Conservation (phyloP, 1,284 basidiomycete species). For the Tilletia indica region DNA sequence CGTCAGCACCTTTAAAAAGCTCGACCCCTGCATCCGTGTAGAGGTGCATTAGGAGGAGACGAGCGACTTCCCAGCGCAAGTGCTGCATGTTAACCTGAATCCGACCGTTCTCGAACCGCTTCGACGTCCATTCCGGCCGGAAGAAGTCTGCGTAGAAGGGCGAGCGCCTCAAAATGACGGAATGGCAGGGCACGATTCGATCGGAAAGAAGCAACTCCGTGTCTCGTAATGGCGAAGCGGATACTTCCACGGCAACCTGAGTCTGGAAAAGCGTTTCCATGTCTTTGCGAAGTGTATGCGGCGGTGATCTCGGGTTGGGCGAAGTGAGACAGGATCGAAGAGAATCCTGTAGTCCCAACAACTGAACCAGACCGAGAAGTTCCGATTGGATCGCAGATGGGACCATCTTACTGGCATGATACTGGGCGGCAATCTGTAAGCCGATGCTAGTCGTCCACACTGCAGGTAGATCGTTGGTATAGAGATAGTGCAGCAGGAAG, state of each 20-base stretch:
- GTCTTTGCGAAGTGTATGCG: conserved; percentile 61
- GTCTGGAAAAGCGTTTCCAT: conserved; percentile 61
- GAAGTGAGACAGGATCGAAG: conserved; percentile 57
- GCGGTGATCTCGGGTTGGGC: conserved; percentile 56
- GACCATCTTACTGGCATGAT: conserved; percentile 66
- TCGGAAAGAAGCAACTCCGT: conserved; percentile 75
- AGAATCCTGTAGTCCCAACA: conserved; percentile 59
- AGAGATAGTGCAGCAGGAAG: conserved; percentile 79
- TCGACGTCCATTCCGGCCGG: conserved; percentile 73
- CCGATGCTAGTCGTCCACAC: conserved; percentile 80
- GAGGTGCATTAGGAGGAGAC: conserved; percentile 73
- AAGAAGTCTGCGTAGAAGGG: conserved; percentile 85
- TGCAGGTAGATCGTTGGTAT: conserved; percentile 77
- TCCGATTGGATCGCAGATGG: conserved; percentile 63
- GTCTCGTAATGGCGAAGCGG: conserved; percentile 61
- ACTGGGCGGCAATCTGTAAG: conserved; percentile 59
- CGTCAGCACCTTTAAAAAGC: conserved; percentile 63
- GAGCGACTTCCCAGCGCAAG: conserved; percentile 72
- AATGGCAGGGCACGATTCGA: conserved; percentile 69
- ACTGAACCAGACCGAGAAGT: conserved; percentile 63
- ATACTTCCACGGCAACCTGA: conserved; percentile 27
- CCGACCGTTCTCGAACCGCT: conserved; percentile 64
- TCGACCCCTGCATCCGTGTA: conserved; percentile 74
- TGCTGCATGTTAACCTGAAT: conserved; percentile 73
- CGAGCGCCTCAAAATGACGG: conserved; percentile 75